Percentiles rank a stretch among this genome's conserved stretches.
Evolutionary conservation across 2,329 filamentous ascomycete species (phyloP).

Genomic region (Diplodia scrobiculata): DNA sequence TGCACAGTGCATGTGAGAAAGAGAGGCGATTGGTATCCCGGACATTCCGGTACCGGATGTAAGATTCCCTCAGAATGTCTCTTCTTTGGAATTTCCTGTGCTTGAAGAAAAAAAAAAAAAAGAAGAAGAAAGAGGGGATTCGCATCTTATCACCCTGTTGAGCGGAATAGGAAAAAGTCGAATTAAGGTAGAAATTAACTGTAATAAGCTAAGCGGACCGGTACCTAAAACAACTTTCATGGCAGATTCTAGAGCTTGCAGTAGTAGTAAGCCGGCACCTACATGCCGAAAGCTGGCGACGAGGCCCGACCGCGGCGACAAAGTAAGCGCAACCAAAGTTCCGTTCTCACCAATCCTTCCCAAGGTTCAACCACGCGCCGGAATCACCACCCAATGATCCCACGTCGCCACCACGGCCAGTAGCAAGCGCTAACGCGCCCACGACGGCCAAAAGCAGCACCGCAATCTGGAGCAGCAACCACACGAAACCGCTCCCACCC

Average conservation of each 20-base stretch:
- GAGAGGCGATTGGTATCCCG: not conserved
- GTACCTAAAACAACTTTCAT: not conserved
- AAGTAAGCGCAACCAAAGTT: not conserved
- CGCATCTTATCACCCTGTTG: too few relatives aligned
- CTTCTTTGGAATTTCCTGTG: not conserved
- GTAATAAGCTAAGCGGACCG: not conserved
- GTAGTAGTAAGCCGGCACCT: too few relatives aligned
- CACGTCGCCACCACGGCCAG: conserved; percentile 6
- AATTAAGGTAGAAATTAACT: not conserved
- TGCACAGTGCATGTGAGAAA: not conserved
- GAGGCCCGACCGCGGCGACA: not conserved
- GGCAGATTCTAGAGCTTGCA: too few relatives aligned
- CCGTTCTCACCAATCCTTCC: conserved; percentile 12
- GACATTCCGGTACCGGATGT: not conserved
- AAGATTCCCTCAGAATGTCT: not conserved
- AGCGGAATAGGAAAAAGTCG: not conserved
- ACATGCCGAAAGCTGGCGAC: too few relatives aligned
- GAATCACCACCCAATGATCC: conserved; percentile 3
- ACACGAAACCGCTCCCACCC: conserved; percentile 30
- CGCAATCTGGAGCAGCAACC: conserved; percentile 32
- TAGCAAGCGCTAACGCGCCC: conserved; percentile 28
- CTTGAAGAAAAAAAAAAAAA: not conserved
- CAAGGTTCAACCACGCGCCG: conserved; percentile 3
- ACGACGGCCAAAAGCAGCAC: conserved; percentile 19
- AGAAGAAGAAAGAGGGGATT: not conserved